Evolutionary conservation across 768 basidiomycete species (phyloP).

Genomic region (Boletus rex-veris): DNA sequence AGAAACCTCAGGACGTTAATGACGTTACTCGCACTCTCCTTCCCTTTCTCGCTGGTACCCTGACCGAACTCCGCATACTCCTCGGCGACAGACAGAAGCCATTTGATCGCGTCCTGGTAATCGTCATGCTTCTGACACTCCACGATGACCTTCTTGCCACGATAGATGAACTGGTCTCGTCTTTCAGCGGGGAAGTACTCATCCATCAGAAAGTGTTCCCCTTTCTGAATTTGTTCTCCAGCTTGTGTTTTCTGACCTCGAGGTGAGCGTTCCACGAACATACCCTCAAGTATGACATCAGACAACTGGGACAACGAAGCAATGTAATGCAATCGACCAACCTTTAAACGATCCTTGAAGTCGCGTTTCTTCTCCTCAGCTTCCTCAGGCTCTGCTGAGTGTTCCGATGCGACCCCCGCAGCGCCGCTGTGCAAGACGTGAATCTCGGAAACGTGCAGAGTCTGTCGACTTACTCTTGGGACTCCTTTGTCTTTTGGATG

Average conservation of each 20-base stretch:
- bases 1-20: conserved; percentile 6
- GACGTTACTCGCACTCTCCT: conserved; percentile 22
- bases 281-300: conserved; percentile 31
- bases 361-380: conserved; percentile 36
- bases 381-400: conserved; percentile 22
- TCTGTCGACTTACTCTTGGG: conserved; percentile 12
- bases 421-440: conserved; percentile 16
- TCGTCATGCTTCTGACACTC: conserved; percentile 92
- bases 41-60: conserved; percentile 33
- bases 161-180: conserved; percentile 89
- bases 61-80: conserved; percentile 58
- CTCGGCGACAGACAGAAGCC: conserved; percentile 62
- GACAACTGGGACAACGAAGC: not conserved
- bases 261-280: conserved; percentile 55
- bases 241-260: conserved; percentile 62
- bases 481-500: not conserved
- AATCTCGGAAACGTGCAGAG: not conserved
- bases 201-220: conserved; percentile 67
- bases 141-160: conserved; percentile 88
- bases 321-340: conserved; percentile 7
- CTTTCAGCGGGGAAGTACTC: conserved; percentile 90
- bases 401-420: conserved; percentile 17
- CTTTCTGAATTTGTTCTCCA: conserved; percentile 51
- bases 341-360: conserved; percentile 30
- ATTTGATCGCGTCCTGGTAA: conserved; percentile 78